phyloP scores from a whole-genome alignment of 1,284 basidiomycete genomes.

The Abortiporus biennis region DNA sequence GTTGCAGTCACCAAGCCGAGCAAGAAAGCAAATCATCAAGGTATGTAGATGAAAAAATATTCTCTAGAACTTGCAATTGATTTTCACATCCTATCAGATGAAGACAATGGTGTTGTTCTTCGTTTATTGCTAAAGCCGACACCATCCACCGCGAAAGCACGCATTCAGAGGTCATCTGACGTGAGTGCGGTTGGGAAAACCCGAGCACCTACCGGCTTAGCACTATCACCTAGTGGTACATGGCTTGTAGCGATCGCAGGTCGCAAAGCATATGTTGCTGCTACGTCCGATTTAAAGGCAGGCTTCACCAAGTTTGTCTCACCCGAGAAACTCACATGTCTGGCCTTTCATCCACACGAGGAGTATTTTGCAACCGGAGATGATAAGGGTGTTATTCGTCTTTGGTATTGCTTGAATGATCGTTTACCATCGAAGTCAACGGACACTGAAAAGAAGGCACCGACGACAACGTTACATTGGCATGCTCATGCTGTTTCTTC shows the following conservation, averaged over 20 bases:
- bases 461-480: constrained; percentile 92
- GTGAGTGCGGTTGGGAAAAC: constrained; percentile 64
- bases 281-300: constrained; percentile 44
- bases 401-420: constrained; percentile 89
- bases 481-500: constrained; percentile 94
- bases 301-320: constrained; percentile 87
- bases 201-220: constrained; percentile 56
- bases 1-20: constrained; percentile 51
- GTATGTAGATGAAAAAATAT: constrained; percentile 28
- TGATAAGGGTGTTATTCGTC: constrained; percentile 73
- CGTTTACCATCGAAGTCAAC: constrained; percentile 41
- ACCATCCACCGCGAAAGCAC: constrained; percentile 33
- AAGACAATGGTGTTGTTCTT: constrained; percentile 51
- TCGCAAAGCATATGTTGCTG: constrained; percentile 79
- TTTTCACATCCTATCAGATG: constrained; percentile 17
- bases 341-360: constrained; percentile 86
- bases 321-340: constrained; percentile 74
- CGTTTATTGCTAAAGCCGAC: constrained; percentile 54
- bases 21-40: constrained; percentile 37
- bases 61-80: constrained; percentile 5
- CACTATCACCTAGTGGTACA: constrained; percentile 70
- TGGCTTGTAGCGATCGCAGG: constrained; percentile 82
- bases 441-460: constrained; percentile 66
- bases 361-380: constrained; percentile 96
- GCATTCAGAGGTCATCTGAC: constrained; percentile 43